Evolutionary conservation across 371 early-diverging fungal genomes (phyloP), one percentile per base, ranked within the genome.

Genomic region (Dichotomocladium elegans): DNA sequence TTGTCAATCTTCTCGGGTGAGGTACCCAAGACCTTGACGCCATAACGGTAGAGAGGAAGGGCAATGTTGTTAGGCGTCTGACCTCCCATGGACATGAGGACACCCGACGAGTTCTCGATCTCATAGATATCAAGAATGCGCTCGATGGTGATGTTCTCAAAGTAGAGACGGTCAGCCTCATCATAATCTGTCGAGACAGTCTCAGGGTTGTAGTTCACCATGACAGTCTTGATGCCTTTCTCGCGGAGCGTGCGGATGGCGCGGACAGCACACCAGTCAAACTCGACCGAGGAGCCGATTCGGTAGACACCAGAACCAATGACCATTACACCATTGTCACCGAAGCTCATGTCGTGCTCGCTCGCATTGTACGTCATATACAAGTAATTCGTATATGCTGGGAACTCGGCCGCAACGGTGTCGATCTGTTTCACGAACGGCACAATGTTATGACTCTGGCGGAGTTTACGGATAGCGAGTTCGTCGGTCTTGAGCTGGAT

Each of bases 151-250:
- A 95, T 70, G 58, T 94, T 89, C 66, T 94, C 94, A 74, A 94
- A 95, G 83, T 95, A 95, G 37, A 95, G 79, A 31, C 94, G 87
- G 61, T 95, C 94, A 61, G 88, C 88, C 71, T 95, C 96, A 68
- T 94, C 96, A 62, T 87, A 95, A 64, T 95, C 96, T 19, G 96
- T 94, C 14, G 92, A 92, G 21, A 95, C 96, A 0, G 96, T 95
- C 68, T 95, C 96, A 21, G 96, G 96, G 71, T 95, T 95, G 84
- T 94, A 95, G 79, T 95, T 95, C 65, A 95, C 85, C 94, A 94
- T 93, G 22, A 95, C 79, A 0, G 96, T 95, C 72, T 87, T 85
- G 64, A 77, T 75, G 48, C 88, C 86, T 8, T 85, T 57, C 15
- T 72, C 62, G 40, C 93, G 87, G 22, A 95, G 81, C 11, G 87